Evolutionary conservation across 805 yeast species (phyloP).

Genomic region (Saccharomycopsis sp.): DNA sequence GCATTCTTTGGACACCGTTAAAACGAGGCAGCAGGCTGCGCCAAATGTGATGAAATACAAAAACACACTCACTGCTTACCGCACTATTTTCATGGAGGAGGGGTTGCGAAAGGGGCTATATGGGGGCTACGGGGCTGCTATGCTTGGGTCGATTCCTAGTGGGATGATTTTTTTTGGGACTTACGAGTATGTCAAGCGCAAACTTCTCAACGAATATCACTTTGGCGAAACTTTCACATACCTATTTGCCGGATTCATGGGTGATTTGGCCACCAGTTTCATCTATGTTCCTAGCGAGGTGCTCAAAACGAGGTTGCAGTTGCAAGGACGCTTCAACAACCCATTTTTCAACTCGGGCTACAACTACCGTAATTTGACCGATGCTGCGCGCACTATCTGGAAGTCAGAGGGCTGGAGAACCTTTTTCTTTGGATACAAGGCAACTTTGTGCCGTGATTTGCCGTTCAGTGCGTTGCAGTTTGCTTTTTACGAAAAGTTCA

Average conservation of each 20-base stretch:
- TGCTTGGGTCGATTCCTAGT: slow-evolving; percentile 88
- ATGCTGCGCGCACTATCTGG: slow-evolving; percentile 63
- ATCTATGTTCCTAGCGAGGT: slow-evolving; percentile 96
- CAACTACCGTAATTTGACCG: slow-evolving; percentile 67
- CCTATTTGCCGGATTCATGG: slow-evolving; percentile 82
- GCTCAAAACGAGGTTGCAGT: slow-evolving; percentile 82
- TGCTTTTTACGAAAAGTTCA: slow-evolving; percentile 85
- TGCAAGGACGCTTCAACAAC: slow-evolving; percentile 85
- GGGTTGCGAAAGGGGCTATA: slow-evolving; percentile 81
- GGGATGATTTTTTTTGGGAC: slow-evolving; percentile 92
- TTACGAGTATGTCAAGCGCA: slow-evolving; percentile 75
- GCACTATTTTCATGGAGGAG: slow-evolving; percentile 72
- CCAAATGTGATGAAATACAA: slow-evolving; percentile 58
- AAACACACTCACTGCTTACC: slow-evolving; percentile 69
- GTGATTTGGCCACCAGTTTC: slow-evolving; percentile 83
- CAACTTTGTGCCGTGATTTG: slow-evolving; percentile 84
- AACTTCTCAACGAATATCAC: slow-evolving; percentile 52
- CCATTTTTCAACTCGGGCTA: slow-evolving; percentile 76
- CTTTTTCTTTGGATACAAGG: slow-evolving; percentile 86
- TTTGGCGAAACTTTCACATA: slow-evolving; percentile 76
- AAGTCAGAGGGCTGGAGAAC: slow-evolving; percentile 68
- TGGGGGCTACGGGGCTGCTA: slow-evolving; percentile 89
- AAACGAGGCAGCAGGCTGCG: slow-evolving; percentile 97
- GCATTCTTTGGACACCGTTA: slow-evolving; percentile 96
- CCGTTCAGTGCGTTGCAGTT: slow-evolving; percentile 96